Percentiles rank a stretch among this genome's conserved stretches.
phyloP scores from a whole-genome alignment of 805 yeast genomes.

The Komagataella phaffii region DNA sequence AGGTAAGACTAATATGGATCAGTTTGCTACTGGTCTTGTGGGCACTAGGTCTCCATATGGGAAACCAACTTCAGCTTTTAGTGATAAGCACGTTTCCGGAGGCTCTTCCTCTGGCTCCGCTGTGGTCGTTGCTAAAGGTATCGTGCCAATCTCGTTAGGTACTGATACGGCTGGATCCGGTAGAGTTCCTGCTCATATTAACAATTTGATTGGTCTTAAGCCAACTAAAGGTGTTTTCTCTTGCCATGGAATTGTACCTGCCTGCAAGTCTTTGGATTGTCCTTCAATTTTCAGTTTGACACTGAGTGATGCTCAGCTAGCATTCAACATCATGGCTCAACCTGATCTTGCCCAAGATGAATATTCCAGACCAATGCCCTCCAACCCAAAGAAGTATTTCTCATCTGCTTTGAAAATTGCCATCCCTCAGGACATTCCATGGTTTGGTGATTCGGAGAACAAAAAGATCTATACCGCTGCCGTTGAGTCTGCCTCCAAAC shows the following conservation, averaged over 20 bases:
- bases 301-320: conserved; percentile 70
- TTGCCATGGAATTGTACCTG: conserved; percentile 90
- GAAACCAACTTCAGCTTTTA: conserved; percentile 68
- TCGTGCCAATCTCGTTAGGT: conserved; percentile 81
- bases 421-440: conserved; percentile 57
- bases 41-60: conserved; percentile 96
- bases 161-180: conserved; percentile 99
- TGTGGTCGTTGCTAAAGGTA: conserved; percentile 77
- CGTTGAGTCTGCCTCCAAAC: conserved; percentile 32
- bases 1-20: conserved; percentile 93
- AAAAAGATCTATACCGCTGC: conserved; percentile 55
- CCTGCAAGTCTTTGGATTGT: conserved; percentile 89
- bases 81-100: conserved; percentile 72
- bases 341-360: conserved; percentile 60
- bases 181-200: conserved; percentile 91
- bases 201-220: conserved; percentile 83
- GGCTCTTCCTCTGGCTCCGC: conserved; percentile 98
- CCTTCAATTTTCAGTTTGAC: conserved; percentile 76
- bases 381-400: conserved; percentile 47
- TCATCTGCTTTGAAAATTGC: conserved; percentile 46
- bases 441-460: conserved; percentile 77
- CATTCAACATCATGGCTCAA: conserved; percentile 58
- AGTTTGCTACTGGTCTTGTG: conserved; percentile 94
- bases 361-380: conserved; percentile 68
- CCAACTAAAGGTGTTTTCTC: conserved; percentile 87